Evolutionary conservation across 441 rosid species (phyloP).

Genomic region (Dalechampia spathulata): DNA sequence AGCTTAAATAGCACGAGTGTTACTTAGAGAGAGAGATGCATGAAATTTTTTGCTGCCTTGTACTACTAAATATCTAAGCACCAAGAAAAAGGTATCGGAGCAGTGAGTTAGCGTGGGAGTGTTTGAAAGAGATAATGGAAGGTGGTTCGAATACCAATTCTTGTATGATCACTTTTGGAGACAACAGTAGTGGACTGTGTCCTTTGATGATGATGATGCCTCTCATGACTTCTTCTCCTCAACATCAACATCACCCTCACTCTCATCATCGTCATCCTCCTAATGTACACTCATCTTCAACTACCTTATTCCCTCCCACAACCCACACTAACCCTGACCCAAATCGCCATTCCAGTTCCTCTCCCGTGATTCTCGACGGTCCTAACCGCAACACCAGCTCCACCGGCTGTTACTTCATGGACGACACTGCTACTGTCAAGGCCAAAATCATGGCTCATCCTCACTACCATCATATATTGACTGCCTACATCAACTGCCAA

Average conservation of each 20-base stretch:
- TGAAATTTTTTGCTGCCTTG: too few species aligned
- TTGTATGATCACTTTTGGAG: constrained; percentile 34
- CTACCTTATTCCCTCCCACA: constrained; percentile 40
- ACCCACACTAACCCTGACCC: constrained; percentile 26
- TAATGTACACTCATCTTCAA: constrained; percentile 29
- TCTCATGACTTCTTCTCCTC: constrained; percentile 38
- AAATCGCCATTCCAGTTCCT: constrained; percentile 25
- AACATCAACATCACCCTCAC: constrained; percentile 31
- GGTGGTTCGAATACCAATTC: constrained; percentile 30
- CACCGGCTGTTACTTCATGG: constrained; percentile 48
- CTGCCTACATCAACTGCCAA: constrained; percentile 83
- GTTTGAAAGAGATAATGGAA: constrained; percentile 22
- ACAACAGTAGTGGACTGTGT: constrained; percentile 25
- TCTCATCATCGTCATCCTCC: constrained; percentile 23
- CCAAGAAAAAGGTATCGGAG: too few species aligned
- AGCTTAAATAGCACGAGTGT: too few species aligned
- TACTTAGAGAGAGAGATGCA: too few species aligned
- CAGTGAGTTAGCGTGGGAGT: constrained; percentile 25
- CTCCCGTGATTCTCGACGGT: constrained; percentile 34
- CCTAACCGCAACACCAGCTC: constrained; percentile 20
- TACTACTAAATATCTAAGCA: too few species aligned
- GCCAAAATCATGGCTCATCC: constrained; percentile 97
- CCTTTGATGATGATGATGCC: constrained; percentile 39
- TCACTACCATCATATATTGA: constrained; percentile 80
- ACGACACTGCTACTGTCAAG: constrained; percentile 38